Conservation (phyloP, 805 yeast species). For the Jamesozyma jinghongensis region DNA sequence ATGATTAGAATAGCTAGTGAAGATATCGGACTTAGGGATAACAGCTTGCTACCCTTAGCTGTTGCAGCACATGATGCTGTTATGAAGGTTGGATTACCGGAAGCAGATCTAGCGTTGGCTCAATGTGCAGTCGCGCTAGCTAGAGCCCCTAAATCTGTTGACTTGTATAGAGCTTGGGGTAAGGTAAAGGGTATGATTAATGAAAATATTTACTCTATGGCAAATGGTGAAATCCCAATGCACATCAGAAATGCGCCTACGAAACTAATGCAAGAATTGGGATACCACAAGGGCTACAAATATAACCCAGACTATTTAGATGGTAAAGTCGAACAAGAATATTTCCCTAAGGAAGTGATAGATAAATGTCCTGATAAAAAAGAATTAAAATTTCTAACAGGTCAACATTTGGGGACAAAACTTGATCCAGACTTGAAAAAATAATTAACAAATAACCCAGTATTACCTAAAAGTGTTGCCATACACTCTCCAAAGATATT, state of each 20-base stretch:
- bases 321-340: constrained; percentile 67
- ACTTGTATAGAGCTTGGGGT: constrained; percentile 73
- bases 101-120: constrained; percentile 78
- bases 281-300: constrained; percentile 76
- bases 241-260: constrained; percentile 96
- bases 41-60: constrained; percentile 77
- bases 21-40: constrained; percentile 83
- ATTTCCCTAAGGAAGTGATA: constrained; percentile 55
- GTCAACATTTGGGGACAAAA: constrained; percentile 45
- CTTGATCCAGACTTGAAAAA: constrained; percentile 35
- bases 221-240: constrained; percentile 50
- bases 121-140: constrained; percentile 93
- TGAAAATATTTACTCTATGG: constrained; percentile 40
- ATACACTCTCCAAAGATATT: too few relatives aligned
- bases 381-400: constrained; percentile 40
- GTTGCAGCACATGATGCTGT: constrained; percentile 78
- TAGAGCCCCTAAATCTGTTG: constrained; percentile 74
- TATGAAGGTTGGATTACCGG: constrained; percentile 90
- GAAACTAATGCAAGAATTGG: constrained; percentile 75
- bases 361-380: constrained; percentile 19
- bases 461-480: too few relatives aligned
- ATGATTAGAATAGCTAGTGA: constrained; percentile 94
- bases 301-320: constrained; percentile 74
- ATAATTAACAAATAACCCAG: background rate
- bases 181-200: constrained; percentile 50